Evolutionary conservation across 345 rosid species (phyloP).

Genomic region (Rhodamnia argentea): DNA sequence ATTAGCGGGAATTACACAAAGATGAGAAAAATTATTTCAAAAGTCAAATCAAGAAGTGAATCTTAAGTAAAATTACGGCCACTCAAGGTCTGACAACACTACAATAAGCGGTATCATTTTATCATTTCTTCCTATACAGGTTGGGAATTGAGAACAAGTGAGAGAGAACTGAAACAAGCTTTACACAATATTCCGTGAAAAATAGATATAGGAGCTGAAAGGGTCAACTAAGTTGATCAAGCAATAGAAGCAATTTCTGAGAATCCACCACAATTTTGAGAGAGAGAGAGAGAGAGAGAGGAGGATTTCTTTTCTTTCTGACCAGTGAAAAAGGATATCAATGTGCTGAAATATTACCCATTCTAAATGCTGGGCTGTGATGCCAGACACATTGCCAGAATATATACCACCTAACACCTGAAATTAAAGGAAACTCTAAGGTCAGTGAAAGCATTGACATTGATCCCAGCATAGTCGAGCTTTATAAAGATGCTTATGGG

Average conservation of each 20-base stretch:
- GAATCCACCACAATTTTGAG: background rate
- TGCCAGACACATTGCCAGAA: conserved; percentile 65
- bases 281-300: background rate
- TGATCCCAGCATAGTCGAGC: background rate
- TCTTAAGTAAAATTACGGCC: background rate
- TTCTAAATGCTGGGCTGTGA: conserved; percentile 92
- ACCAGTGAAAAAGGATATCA: background rate
- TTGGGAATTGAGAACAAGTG: background rate
- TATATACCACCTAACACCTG: conserved; percentile 92
- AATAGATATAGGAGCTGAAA: background rate
- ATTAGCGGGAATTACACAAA: background rate
- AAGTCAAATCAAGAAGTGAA: background rate
- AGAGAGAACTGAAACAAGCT: background rate
- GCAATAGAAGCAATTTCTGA: background rate
- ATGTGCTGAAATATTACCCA: conserved; percentile 40
- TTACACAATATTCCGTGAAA: background rate
- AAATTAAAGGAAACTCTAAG: conserved; percentile 7
- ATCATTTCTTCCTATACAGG: background rate
- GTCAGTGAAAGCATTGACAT: conserved; percentile 4
- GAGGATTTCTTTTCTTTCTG: background rate
- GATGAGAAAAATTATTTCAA: background rate
- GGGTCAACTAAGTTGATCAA: background rate
- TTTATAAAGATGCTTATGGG: background rate
- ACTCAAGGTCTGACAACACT: background rate
- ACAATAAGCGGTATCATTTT: background rate